phyloP scores from a whole-genome alignment of 352 stramenopile genomes.

The Saprolegnia diclina region DNA sequence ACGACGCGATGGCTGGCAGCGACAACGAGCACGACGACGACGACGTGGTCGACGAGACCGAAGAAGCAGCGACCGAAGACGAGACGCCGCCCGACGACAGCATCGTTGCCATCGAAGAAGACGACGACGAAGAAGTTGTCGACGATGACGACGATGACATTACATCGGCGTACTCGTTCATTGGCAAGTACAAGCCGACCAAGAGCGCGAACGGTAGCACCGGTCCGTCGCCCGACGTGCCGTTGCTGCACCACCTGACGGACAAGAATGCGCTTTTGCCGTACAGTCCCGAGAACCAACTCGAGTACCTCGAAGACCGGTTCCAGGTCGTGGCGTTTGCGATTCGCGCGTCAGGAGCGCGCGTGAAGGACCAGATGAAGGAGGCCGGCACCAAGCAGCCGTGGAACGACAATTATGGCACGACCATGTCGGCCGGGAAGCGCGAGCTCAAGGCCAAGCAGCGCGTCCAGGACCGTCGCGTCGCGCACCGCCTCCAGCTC shows the following conservation, averaged over 20 bases:
- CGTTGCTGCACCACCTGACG: slow-evolving; percentile 28
- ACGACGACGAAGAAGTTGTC: slow-evolving; percentile 30
- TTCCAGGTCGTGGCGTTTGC: slow-evolving; percentile 86
- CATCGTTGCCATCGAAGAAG: slow-evolving; percentile 22
- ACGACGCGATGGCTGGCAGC: not conserved
- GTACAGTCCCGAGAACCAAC: slow-evolving; percentile 78
- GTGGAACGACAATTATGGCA: slow-evolving; percentile 53
- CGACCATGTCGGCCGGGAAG: slow-evolving; percentile 50
- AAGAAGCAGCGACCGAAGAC: slow-evolving; percentile 31
- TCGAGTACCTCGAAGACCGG: slow-evolving; percentile 84
- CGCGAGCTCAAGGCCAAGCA: slow-evolving; percentile 85
- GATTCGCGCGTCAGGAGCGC: slow-evolving; percentile 72
- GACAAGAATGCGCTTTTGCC: slow-evolving; percentile 60
- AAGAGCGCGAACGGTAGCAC: slow-evolving; percentile 22
- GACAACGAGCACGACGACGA: not conserved
- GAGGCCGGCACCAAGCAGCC: slow-evolving; percentile 78
- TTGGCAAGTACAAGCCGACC: slow-evolving; percentile 48
- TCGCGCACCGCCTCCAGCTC: slow-evolving; percentile 53
- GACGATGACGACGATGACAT: slow-evolving; percentile 29
- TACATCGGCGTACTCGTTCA: slow-evolving; percentile 59
- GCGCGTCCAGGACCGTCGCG: slow-evolving; percentile 63
- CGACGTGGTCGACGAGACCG: slow-evolving; percentile 28
- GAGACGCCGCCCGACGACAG: slow-evolving; percentile 12
- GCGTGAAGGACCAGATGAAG: slow-evolving; percentile 87
- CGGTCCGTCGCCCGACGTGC: not conserved